phyloP scores from a whole-genome alignment of 495 filamentous ascomycete genomes.

The Trypethelium eluteriae region DNA sequence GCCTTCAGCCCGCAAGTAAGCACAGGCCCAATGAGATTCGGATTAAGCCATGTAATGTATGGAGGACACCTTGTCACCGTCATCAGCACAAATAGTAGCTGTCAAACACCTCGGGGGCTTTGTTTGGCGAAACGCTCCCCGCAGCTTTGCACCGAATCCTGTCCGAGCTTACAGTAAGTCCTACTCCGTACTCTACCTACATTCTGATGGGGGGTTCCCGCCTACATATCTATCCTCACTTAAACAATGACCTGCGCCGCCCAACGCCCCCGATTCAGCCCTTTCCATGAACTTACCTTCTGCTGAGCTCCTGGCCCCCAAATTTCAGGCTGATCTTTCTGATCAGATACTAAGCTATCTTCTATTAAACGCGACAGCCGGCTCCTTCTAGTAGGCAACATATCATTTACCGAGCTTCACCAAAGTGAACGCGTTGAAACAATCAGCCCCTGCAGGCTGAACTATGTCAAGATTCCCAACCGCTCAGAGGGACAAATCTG shows the following conservation, averaged over 20 bases:
- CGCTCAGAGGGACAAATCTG: conserved; percentile 2
- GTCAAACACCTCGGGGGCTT: neutral
- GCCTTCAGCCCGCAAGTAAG: conserved; percentile 2
- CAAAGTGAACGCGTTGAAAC: neutral
- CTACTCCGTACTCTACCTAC: neutral
- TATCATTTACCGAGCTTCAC: neutral
- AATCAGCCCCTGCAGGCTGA: neutral
- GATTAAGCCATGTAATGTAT: neutral
- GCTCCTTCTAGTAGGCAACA: no score
- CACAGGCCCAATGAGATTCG: conserved; percentile 11
- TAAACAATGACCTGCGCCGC: neutral
- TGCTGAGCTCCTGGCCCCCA: neutral
- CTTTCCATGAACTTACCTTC: neutral
- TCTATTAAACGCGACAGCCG: no score
- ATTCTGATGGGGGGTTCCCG: neutral
- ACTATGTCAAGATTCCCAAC: neutral
- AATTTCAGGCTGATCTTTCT: no score
- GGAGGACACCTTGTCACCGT: conserved; percentile 8
- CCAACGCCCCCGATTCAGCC: neutral
- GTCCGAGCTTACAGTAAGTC: conserved; percentile 10
- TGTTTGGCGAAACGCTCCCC: neutral
- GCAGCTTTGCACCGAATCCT: conserved; percentile 7
- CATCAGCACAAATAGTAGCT: conserved; percentile 9
- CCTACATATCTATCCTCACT: conserved; percentile 10
- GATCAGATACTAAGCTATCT: no score